Base-by-base conservation (phyloP, 176 grass and related monocot genomes). In the Alopecurus myosuroides region DNA sequence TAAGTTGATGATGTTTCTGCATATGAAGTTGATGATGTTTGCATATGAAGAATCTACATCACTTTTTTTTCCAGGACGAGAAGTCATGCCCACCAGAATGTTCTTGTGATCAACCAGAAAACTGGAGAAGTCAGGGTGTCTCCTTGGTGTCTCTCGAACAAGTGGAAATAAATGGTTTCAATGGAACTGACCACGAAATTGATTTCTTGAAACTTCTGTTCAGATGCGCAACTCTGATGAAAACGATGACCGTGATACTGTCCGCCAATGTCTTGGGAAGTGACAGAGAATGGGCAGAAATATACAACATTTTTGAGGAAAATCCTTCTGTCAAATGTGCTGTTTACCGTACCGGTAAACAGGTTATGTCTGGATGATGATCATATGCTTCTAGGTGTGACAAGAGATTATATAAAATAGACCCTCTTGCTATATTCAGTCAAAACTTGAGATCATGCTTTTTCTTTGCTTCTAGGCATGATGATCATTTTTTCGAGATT, bases 191-290 rank as follows among this genome's bases (percentile, higher is more conserved):
- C 1, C 20, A 79, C 14, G 76, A 86, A 72, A 30, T 71, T 48
- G 46, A 86, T 46, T 58, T 86, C 29, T 0, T 79, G 22, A 37
- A 79, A 72, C 76, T 86, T 45, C 1, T 86, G 39, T 79, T 86
- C 39, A 36, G 50, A 64, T 51, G 29, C 19, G 51, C 75, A 5
- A 66, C 37, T 53, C 29, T 23, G 56, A 42, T 86, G 77, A 80
- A 20, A 72, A 80, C 6, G 39, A 26, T 86, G 52, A 39, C 31
- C 4, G 6, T 86, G 29, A 35, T 7, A 61, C 13, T 62, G 25
- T 2, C 35, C 2, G 35, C 35, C 22, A 25, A 26, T 1, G 35
- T 39, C 1, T 50, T 19, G 7, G 25, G n/a, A 7, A 42, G 18
- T 10, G 35, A 17, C 44, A 45, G 1, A 30, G 29, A 61, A n/a